Conservation (phyloP, 352 stramenopile genomes). For the Aphanomyces astaci region DNA sequence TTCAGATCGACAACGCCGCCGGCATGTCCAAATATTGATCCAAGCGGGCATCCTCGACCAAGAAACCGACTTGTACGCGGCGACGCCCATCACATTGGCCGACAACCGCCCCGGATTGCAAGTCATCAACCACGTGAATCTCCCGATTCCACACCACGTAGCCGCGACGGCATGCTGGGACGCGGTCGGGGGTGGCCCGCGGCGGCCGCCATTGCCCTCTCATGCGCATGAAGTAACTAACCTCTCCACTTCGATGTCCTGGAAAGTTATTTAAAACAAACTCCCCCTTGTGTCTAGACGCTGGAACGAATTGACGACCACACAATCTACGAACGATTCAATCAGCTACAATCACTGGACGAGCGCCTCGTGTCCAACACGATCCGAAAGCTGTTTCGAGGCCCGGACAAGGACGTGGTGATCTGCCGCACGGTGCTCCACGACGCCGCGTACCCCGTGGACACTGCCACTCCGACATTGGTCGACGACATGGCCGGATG, state of each 20-base stretch:
- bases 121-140: neutral
- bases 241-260: neutral
- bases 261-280: neutral
- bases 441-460: neutral
- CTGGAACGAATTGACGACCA: slow-evolving; percentile 10
- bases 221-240: neutral
- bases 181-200: neutral
- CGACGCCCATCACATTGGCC: neutral
- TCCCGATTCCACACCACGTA: neutral
- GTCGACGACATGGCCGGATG: slow-evolving; percentile 1
- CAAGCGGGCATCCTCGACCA: slow-evolving; percentile 10
- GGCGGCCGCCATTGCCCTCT: neutral
- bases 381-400: slow-evolving; percentile 1
- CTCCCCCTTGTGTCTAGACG: slow-evolving; percentile 5
- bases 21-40: slow-evolving; percentile 2
- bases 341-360: neutral
- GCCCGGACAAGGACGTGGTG: neutral
- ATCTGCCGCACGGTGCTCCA: slow-evolving; percentile 11
- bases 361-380: neutral
- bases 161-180: slow-evolving; percentile 7
- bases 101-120: neutral
- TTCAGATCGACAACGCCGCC: neutral
- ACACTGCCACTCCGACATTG: too few relatives aligned
- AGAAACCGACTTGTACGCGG: slow-evolving; percentile 10
- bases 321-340: slow-evolving; percentile 12